These are phyloP conservation scores for Paecilomyces niveus DNA, from an alignment of 2,329 filamentous ascomycete species.

Conservation along the genomic window DNA sequence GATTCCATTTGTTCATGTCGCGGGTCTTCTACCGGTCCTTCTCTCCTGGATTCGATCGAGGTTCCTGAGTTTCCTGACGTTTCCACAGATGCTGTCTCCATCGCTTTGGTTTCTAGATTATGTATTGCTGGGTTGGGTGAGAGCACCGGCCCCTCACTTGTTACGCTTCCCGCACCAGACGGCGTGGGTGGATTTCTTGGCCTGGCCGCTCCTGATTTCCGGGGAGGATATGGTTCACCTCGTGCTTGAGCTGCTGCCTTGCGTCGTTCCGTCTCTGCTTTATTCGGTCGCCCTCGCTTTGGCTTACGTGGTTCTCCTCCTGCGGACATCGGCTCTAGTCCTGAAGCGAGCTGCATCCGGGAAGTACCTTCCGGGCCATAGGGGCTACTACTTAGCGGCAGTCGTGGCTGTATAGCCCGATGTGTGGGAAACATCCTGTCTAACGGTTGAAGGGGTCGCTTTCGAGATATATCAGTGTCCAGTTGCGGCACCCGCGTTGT, in stretches of 20 bases:
- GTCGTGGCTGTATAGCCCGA: slow-evolving; percentile 36
- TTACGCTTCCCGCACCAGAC: slow-evolving; percentile 21
- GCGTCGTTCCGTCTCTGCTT: slow-evolving; percentile 33
- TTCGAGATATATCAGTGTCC: slow-evolving; percentile 21
- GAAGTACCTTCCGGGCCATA: slow-evolving; percentile 27
- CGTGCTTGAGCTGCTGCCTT: slow-evolving; percentile 30
- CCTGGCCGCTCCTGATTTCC: slow-evolving; percentile 18
- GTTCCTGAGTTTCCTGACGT: neutral
- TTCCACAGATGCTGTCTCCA: slow-evolving; percentile 8
- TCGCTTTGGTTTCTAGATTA: slow-evolving; percentile 9
- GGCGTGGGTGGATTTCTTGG: slow-evolving; percentile 22
- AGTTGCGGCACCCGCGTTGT: slow-evolving; percentile 12
- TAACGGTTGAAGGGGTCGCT: slow-evolving; percentile 23
- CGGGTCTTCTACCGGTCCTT: neutral
- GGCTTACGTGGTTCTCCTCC: slow-evolving; percentile 27
- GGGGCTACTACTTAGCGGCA: slow-evolving; percentile 23
- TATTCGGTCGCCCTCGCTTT: slow-evolving; percentile 38
- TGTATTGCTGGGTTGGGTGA: slow-evolving; percentile 11
- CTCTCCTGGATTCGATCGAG: neutral
- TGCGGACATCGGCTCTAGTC: slow-evolving; percentile 17
- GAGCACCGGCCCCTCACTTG: slow-evolving; percentile 13
- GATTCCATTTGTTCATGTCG: neutral
- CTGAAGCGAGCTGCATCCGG: slow-evolving; percentile 27
- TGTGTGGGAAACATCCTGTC: slow-evolving; percentile 22
- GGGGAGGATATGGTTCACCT: slow-evolving; percentile 30